phyloP scores from a whole-genome alignment of 768 basidiomycete species.

The Phanerochaete carnosa region DNA sequence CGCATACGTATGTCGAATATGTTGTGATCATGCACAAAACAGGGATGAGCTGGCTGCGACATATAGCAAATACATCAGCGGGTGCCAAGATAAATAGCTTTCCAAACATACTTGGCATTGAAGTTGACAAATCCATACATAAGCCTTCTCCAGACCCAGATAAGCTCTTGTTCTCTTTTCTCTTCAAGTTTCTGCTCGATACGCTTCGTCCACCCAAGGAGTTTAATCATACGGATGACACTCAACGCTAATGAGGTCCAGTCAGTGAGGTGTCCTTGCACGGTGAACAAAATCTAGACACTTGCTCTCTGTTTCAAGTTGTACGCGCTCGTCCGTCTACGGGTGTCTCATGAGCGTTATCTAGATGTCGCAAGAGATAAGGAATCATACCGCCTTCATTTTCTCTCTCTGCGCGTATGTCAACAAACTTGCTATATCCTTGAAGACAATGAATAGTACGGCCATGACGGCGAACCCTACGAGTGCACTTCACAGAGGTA shows the following conservation, averaged over 20 bases:
- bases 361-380: neutral
- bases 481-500: neutral
- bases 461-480: conserved; percentile 40
- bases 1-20: conserved; percentile 37
- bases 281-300: neutral
- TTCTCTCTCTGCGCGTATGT: conserved; percentile 33
- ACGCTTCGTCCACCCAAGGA: conserved; percentile 39
- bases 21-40: conserved; percentile 44
- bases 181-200: conserved; percentile 49
- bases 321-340: conserved; percentile 44
- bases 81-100: neutral
- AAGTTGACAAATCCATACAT: conserved; percentile 44
- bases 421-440: conserved; percentile 33
- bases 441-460: conserved; percentile 40
- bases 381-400: conserved; percentile 35
- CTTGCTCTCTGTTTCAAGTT: conserved; percentile 7
- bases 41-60: conserved; percentile 29
- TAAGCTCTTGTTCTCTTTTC: conserved; percentile 59
- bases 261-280: neutral
- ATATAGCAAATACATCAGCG: neutral
- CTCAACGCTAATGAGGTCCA: conserved; percentile 15
- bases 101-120: conserved; percentile 34
- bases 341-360: neutral
- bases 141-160: conserved; percentile 48
- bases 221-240: conserved; percentile 45